A percentile compares a stretch with the other conserved stretches of the same genome.
phyloP scores from a whole-genome alignment of 768 basidiomycete genomes.

The Russula dissimulans region DNA sequence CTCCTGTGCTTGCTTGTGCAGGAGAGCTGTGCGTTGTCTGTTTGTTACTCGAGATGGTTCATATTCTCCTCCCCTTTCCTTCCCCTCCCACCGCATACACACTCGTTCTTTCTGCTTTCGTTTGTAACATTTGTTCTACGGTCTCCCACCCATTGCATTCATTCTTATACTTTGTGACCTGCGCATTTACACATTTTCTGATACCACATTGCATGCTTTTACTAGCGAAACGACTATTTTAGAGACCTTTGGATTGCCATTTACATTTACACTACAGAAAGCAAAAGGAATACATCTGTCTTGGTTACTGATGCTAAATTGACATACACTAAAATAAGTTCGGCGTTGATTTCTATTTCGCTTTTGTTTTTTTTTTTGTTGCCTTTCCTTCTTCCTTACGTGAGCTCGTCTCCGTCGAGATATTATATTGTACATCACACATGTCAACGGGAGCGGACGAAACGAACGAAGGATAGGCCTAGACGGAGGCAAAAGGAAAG shows the following conservation, averaged over 20 bases:
- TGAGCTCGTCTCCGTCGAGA: slow-evolving; percentile 9
- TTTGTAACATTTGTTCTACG: slow-evolving; percentile 3
- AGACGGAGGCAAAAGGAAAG: slow-evolving; percentile 10
- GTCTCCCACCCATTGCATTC: slow-evolving; percentile 13
- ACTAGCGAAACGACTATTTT: slow-evolving; percentile 8
- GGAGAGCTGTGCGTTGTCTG: neutral
- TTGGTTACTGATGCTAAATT: neutral
- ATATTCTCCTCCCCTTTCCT: neutral
- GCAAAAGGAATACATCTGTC: slow-evolving; percentile 7
- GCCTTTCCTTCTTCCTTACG: slow-evolving; percentile 1
- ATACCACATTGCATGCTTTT: slow-evolving; percentile 18
- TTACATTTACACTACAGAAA: slow-evolving; percentile 8
- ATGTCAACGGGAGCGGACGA: slow-evolving; percentile 7
- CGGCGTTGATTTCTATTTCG: neutral
- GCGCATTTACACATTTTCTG: slow-evolving; percentile 18
- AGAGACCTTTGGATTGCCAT: slow-evolving; percentile 13
- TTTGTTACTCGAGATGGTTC: neutral
- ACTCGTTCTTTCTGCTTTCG: slow-evolving; percentile 8
- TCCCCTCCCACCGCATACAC: neutral
- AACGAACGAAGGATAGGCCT: neutral
- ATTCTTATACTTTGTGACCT: slow-evolving; percentile 10
- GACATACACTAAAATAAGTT: neutral
- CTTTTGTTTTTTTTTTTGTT: neutral
- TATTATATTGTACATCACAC: neutral
- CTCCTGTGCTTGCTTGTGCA: neutral